Percentiles rank a stretch among this genome's conserved stretches.
These are phyloP conservation scores for Podila clonocystis DNA, from an alignment of 192 early-diverging fungal species.

Conservation along the genomic window DNA sequence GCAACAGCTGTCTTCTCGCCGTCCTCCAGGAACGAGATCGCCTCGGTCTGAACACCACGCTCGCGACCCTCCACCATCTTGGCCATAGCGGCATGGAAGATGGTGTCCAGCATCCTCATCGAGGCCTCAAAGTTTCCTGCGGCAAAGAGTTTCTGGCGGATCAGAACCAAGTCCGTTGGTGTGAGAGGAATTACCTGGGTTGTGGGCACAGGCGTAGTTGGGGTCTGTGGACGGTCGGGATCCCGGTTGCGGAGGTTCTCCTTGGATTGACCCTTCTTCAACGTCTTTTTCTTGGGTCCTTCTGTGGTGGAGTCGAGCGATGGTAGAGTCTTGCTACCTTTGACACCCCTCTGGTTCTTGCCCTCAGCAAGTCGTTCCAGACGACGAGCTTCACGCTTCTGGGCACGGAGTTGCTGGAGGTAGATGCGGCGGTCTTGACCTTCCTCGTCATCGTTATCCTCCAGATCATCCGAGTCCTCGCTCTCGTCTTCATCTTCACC, in stretches of 20 bases:
- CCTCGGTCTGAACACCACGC: constrained; percentile 47
- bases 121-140: constrained; percentile 51
- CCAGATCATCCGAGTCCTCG: constrained; percentile 42
- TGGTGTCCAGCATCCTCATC: constrained; percentile 50
- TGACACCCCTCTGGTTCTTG: constrained; percentile 3
- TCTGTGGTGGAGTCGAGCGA: neutral
- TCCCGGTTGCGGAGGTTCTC: constrained; percentile 26
- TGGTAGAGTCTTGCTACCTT: neutral
- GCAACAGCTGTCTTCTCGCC: neutral
- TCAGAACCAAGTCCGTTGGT: constrained; percentile 33
- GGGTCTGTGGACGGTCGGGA: constrained; percentile 36
- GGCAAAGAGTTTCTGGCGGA: constrained; percentile 51
- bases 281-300: constrained; percentile 20
- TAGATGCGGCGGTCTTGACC: constrained; percentile 51
- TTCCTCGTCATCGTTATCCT: constrained; percentile 48
- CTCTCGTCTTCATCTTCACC: constrained; percentile 42
- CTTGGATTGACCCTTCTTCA: constrained; percentile 36
- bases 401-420: constrained; percentile 35
- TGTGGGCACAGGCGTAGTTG: constrained; percentile 44
- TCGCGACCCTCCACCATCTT: constrained; percentile 52
- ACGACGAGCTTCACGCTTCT: constrained; percentile 41
- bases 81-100: constrained; percentile 51
- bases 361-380: constrained; percentile 39
- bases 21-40: constrained; percentile 14
- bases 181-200: constrained; percentile 46